phyloP scores from a whole-genome alignment of 495 filamentous ascomycete species.

The Lasiosphaeria ovina region DNA sequence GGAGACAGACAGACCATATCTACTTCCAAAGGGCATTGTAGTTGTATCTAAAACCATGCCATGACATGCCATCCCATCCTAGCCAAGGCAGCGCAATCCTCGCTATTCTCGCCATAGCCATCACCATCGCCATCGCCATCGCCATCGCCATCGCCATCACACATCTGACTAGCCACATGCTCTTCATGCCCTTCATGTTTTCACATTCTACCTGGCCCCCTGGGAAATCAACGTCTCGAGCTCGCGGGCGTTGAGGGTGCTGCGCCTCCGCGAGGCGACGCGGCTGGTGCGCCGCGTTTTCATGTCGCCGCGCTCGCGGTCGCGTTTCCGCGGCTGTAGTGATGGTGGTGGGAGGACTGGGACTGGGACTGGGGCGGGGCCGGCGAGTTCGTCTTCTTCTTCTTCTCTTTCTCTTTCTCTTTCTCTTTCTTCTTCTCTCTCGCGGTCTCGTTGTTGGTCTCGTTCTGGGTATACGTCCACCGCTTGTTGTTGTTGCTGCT shows the following conservation, averaged over 20 bases:
- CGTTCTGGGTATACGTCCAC: not conserved
- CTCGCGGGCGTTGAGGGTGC: conserved; percentile 71
- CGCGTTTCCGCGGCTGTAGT: conserved; percentile 30
- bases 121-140: too few relatives aligned
- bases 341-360: conserved; percentile 25
- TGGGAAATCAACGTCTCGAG: conserved; percentile 47
- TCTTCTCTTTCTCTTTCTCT: conserved; percentile 7
- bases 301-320: conserved; percentile 18
- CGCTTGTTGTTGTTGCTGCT: conserved; percentile 9
- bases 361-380: conserved; percentile 8
- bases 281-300: conserved; percentile 36
- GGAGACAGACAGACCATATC: too few relatives aligned
- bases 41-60: too few relatives aligned
- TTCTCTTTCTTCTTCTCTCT: not conserved
- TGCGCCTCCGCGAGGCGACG: conserved; percentile 57
- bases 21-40: too few relatives aligned
- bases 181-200: too few relatives aligned
- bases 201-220: too few relatives aligned
- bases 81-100: too few relatives aligned
- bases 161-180: too few relatives aligned
- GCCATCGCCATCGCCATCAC: too few relatives aligned
- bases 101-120: too few relatives aligned
- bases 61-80: too few relatives aligned
- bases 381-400: conserved; percentile 27
- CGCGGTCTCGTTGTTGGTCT: not conserved